Base-by-base conservation (phyloP, 371 early-diverging fungal species). In the Apophysomyces elegans region DNA sequence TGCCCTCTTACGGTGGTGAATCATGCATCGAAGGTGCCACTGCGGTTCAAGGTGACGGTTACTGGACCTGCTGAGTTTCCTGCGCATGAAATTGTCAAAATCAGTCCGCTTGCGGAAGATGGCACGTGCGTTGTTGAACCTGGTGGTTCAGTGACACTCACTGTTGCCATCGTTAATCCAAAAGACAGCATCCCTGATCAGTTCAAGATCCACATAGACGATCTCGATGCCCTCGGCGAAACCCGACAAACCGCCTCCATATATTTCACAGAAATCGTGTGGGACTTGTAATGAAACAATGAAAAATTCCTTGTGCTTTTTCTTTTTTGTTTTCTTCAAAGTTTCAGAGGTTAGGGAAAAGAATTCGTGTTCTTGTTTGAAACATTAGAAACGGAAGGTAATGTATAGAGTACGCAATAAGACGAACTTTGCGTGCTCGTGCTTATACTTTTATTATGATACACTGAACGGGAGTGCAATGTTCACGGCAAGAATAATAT, bases 31-130 rank as follows among this genome's bases (percentile, higher is more conserved):
- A 80, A 77, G 35, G 81, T 88, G 63, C 89, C 92, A 7, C 72
- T 93, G 6, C 85, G 84, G 18, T 91, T 93, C 66, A 76, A 88
- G 60, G 84, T 90, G 13, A 80, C 81, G 5, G 68, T 92, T 26
- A 91, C 91, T 61, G 89, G 88, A 0, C 93, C 95, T 0, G 83
- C 91, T 62, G 94, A 93, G 71, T 84, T 93, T 58, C 87, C 88
- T 37, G 85, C 85, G 1, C 80, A 85, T 21, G 84, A 89, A 56
- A 77, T 88, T 16, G 80, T 89, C 16, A 75, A 77, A 58, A 77
- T 89, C 37, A 71, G 75, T 12, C 85, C 88, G 7, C 67, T 92
- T 36, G 80, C 86, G 41, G 73, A 67, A 36, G 83, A 88, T 59
- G 79, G 80, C 47, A 74, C 71, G 2, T 91, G 89, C 6, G 64